Evolutionary conservation across 2,329 filamentous ascomycete species (phyloP), one percentile per base, ranked within the genome.

Genomic region (Penicillium digitatum): DNA sequence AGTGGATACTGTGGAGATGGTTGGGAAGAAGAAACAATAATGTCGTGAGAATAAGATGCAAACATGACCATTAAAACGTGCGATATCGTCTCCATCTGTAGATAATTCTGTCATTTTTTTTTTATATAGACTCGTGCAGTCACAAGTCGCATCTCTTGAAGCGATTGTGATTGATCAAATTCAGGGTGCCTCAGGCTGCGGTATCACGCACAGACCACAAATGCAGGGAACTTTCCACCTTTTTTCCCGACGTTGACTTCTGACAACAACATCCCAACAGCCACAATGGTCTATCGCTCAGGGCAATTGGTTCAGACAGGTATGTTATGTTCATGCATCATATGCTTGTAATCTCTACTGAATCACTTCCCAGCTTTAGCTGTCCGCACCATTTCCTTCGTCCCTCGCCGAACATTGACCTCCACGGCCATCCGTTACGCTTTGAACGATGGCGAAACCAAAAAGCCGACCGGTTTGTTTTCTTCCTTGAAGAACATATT

Each of bases 291-390:
- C 43, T 65, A 70, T 62, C 68, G 67, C 20, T 73, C 70, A 54
- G 69, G 72, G 62, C 72, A 71, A 60, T 62, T 76, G 55, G 55
- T 71, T 59, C 72, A 72, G 58, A 63, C 72, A 58, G 70, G 74
- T 75, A 66, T 55, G 64, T 59, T n/a, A 9, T 29, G 7, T 10
- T 12, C 9, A 16, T 45, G 20, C 32, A 14, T 14, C 2, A 6
- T 31, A n/a, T 47, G 0, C 2, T 45, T 60, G 26, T 56, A 7
- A 29, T 40, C 39, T 20, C n/a, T 53, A 52, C 48, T 50, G n/a
- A 50, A 37, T 43, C 18, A 26, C 3, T 43, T 43, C 2, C 20
- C 38, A 18, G 12, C 20, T 50, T 43, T 43, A 60, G 56, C 62
- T 66, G 72, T 68, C 62, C 71, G 69, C 56, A 63, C 69, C 55